Conservation (phyloP, 164 flowering plant species). For the Magnolia officinalis region DNA sequence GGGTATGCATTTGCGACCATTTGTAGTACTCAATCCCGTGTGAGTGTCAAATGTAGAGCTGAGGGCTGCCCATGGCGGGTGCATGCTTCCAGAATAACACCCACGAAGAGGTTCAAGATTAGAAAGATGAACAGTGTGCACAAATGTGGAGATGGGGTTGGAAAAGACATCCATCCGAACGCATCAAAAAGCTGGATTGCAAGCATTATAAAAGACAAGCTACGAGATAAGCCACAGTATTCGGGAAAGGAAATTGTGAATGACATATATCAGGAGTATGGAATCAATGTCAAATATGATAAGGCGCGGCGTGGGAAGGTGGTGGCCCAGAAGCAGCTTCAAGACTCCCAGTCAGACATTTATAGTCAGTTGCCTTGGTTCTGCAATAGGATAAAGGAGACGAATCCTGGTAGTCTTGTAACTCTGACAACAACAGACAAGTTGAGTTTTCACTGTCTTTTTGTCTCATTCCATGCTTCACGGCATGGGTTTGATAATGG, state of each 20-base stretch:
- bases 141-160: slow-evolving; percentile 63
- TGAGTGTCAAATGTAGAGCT: slow-evolving; percentile 67
- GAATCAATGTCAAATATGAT: slow-evolving; percentile 62
- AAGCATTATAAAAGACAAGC: slow-evolving; percentile 30
- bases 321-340: slow-evolving; percentile 70
- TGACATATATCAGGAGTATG: slow-evolving; percentile 66
- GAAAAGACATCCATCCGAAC: slow-evolving; percentile 44
- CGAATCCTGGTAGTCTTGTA: slow-evolving; percentile 77
- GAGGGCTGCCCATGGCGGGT: slow-evolving; percentile 79
- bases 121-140: slow-evolving; percentile 60
- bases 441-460: slow-evolving; percentile 66
- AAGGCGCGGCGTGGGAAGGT: slow-evolving; percentile 87
- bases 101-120: slow-evolving; percentile 55
- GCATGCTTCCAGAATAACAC: slow-evolving; percentile 63
- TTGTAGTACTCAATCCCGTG: slow-evolving; percentile 68
- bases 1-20: slow-evolving; percentile 58
- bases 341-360: slow-evolving; percentile 65
- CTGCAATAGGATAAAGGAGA: slow-evolving; percentile 67
- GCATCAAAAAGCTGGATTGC: slow-evolving; percentile 73
- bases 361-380: slow-evolving; percentile 61
- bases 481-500: slow-evolving; percentile 60
- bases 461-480: slow-evolving; percentile 67
- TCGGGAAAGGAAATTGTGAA: slow-evolving; percentile 71
- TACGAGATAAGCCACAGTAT: slow-evolving; percentile 17
- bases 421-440: slow-evolving; percentile 60